Conservation (phyloP, 371 early-diverging fungal species). For the Mucor saturninus region DNA sequence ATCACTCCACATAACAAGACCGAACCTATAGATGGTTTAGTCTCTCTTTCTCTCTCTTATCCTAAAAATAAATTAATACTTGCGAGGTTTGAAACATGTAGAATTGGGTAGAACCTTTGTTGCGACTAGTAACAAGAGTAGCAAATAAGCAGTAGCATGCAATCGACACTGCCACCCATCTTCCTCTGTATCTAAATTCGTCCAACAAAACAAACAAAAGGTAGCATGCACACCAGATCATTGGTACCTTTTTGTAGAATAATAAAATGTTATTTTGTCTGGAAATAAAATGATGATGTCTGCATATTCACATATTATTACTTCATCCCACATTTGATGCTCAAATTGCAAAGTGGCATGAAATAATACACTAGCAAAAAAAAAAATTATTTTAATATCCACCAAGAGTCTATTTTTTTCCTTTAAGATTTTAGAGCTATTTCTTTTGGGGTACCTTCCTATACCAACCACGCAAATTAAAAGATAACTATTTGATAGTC, state of each 20-base stretch:
- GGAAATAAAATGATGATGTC: too few species aligned
- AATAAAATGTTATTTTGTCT: conserved; percentile 2
- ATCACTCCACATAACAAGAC: conserved; percentile 51
- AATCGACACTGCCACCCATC: conserved; percentile 23
- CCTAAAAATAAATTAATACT: neutral
- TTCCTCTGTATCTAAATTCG: conserved; percentile 34
- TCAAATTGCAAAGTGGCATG: conserved; percentile 18
- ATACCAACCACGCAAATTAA: conserved; percentile 50
- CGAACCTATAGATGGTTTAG: conserved; percentile 25
- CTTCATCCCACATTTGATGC: conserved; percentile 57
- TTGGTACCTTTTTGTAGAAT: conserved; percentile 40
- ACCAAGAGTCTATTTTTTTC: neutral
- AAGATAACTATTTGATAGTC: conserved; percentile 39
- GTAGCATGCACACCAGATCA: conserved; percentile 45
- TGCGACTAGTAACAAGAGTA: conserved; percentile 44
- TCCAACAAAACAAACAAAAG: conserved; percentile 39
- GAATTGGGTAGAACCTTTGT: conserved; percentile 44
- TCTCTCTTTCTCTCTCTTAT: neutral
- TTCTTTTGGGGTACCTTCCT: conserved; percentile 38
- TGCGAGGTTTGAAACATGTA: conserved; percentile 51
- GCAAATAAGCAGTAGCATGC: conserved; percentile 41
- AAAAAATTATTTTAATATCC: neutral
- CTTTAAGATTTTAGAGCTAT: neutral
- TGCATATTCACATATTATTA: conserved; percentile 6
- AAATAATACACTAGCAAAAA: conserved; percentile 7